Conservation (phyloP, 495 filamentous ascomycete genomes). For the Aspergillus cavernicola region DNA sequence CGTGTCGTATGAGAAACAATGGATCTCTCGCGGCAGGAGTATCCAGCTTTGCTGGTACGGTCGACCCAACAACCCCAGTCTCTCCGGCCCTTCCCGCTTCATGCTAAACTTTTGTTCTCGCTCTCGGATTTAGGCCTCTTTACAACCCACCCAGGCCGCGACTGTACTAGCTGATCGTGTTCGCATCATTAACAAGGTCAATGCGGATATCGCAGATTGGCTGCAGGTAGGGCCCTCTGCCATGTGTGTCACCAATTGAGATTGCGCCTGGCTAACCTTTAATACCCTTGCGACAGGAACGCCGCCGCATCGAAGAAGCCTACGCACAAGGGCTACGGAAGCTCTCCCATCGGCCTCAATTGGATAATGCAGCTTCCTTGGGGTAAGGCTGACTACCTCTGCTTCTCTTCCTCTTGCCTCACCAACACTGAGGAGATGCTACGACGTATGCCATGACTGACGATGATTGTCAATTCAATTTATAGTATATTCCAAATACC, state of each 20-base stretch:
- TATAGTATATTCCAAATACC: conserved; percentile 81
- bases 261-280: background rate
- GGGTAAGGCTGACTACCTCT: conserved; percentile 56
- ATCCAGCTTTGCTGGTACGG: conserved; percentile 92
- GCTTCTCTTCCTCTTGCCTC: background rate
- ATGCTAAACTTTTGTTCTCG: conserved; percentile 6
- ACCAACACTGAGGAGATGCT: background rate
- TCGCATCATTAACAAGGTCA: conserved; percentile 79
- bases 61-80: conserved; percentile 11
- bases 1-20: conserved; percentile 44
- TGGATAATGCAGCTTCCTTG: conserved; percentile 71
- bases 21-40: conserved; percentile 88
- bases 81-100: conserved; percentile 6
- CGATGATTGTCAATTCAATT: background rate
- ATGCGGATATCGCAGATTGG: conserved; percentile 93
- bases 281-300: conserved; percentile 60
- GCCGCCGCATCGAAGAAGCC: conserved; percentile 84
- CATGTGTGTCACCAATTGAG: background rate
- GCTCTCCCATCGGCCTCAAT: conserved; percentile 63
- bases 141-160: conserved; percentile 84
- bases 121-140: conserved; percentile 55
- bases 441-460: background rate
- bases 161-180: conserved; percentile 82
- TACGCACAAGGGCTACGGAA: conserved; percentile 85
- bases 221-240: conserved; percentile 65